Conservation (phyloP, 2,329 filamentous ascomycete genomes). For the Fusarium sp. region DNA sequence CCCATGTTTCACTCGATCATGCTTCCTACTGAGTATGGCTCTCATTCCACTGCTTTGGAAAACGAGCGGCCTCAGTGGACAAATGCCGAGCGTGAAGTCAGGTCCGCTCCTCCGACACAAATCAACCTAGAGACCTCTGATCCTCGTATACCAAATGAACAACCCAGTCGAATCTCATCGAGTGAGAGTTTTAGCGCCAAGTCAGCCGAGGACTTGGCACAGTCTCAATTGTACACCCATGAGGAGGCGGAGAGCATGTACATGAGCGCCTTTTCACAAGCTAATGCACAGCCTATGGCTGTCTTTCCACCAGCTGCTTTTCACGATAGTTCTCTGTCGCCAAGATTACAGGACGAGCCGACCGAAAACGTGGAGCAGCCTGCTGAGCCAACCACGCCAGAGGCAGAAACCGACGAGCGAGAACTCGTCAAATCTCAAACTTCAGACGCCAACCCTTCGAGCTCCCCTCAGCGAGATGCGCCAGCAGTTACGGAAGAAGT, state of each 20-base stretch:
- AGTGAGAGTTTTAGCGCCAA: conserved; percentile 26
- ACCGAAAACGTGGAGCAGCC: not conserved
- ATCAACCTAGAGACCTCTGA: conserved; percentile 5
- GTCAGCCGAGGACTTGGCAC: conserved; percentile 60
- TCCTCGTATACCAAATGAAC: conserved; percentile 13
- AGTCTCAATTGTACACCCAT: conserved; percentile 78
- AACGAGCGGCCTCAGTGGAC: conserved; percentile 36
- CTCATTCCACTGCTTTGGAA: conserved; percentile 33
- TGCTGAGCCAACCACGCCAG: not conserved
- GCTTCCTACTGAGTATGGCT: conserved; percentile 19
- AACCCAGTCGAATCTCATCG: conserved; percentile 23
- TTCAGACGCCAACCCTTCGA: conserved; percentile 2
- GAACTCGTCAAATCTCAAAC: not conserved
- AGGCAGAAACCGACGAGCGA: conserved; percentile 5
- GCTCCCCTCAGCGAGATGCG: conserved; percentile 6
- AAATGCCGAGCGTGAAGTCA: conserved; percentile 30
- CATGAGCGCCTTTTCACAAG: conserved; percentile 73
- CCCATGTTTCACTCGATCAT: conserved; percentile 46
- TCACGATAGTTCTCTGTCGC: conserved; percentile 10
- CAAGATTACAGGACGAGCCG: not conserved
- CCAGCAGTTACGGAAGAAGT: not conserved
- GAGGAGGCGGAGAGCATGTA: conserved; percentile 90
- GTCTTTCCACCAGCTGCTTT: conserved; percentile 13
- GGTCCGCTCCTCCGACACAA: conserved; percentile 38
- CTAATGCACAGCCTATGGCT: conserved; percentile 44